A percentile compares a stretch with the other conserved stretches of the same genome.
phyloP scores from a whole-genome alignment of 805 yeast genomes.

The Yarrowia deformans region DNA sequence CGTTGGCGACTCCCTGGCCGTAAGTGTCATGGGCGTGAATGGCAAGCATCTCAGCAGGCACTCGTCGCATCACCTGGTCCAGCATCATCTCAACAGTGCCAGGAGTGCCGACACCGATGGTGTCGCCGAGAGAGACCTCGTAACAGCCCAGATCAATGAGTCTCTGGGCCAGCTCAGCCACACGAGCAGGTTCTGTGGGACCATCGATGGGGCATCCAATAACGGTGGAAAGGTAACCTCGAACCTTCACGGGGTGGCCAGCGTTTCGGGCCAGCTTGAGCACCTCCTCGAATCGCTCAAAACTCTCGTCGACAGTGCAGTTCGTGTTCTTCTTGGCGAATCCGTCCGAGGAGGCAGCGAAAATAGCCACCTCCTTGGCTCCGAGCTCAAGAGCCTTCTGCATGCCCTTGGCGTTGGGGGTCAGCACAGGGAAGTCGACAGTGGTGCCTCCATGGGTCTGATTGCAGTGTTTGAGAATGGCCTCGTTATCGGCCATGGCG shows the following conservation, averaged over 20 bases:
- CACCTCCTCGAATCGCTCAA: conserved; percentile 45
- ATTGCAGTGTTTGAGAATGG: conserved; percentile 40
- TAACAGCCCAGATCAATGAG: conserved; percentile 49
- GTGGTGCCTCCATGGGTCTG: conserved; percentile 2
- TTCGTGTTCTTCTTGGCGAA: conserved; percentile 49
- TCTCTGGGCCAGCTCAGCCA: conserved; percentile 46
- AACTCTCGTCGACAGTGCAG: conserved; percentile 47
- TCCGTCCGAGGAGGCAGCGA: conserved; percentile 49
- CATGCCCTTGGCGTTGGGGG: conserved; percentile 48
- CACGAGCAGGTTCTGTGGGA: conserved; percentile 46
- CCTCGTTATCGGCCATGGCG: conserved; percentile 49
- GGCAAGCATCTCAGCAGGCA: conserved; percentile 45
- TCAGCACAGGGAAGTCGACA: conserved; percentile 47
- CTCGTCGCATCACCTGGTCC: conserved; percentile 43
- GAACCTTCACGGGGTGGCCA: conserved; percentile 44
- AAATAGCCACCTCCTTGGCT: conserved; percentile 46
- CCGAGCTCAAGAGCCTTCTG: conserved; percentile 45
- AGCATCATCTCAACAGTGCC: conserved; percentile 46
- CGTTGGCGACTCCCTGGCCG: conserved; percentile 51
- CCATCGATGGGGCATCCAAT: conserved; percentile 51
- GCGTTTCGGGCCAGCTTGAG: conserved; percentile 43
- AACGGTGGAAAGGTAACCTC: conserved; percentile 50
- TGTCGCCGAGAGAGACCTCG: conserved; percentile 50
- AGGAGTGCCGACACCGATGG: conserved; percentile 50
- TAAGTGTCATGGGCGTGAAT: conserved; percentile 51